phyloP scores from a whole-genome alignment of 805 yeast genomes.

The Teunomyces panamensis region DNA sequence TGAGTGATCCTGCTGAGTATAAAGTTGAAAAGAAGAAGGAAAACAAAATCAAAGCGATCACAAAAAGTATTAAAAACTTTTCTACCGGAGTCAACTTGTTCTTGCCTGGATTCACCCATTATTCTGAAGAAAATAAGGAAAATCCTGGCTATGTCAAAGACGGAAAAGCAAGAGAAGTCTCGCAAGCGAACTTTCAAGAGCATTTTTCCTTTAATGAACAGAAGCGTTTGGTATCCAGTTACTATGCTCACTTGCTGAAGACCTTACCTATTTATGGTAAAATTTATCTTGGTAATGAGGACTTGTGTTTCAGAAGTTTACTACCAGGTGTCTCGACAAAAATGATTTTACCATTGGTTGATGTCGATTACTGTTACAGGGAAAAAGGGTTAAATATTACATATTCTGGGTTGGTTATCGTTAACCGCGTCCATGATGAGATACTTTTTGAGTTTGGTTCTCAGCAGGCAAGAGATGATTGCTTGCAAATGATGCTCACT shows the following conservation, averaged over 20 bases:
- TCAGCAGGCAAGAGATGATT: slow-evolving; percentile 65
- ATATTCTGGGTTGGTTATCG: slow-evolving; percentile 67
- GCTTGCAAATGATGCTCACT: slow-evolving; percentile 51
- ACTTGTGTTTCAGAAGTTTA: slow-evolving; percentile 77
- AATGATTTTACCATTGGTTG: slow-evolving; percentile 77
- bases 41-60: slow-evolving; percentile 16
- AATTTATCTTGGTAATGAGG: slow-evolving; percentile 63
- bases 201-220: slow-evolving; percentile 62
- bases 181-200: slow-evolving; percentile 57
- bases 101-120: slow-evolving; percentile 64
- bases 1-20: slow-evolving; percentile 26
- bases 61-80: slow-evolving; percentile 28
- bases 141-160: slow-evolving; percentile 51
- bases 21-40: slow-evolving; percentile 9
- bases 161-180: slow-evolving; percentile 39
- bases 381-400: slow-evolving; percentile 68
- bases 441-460: slow-evolving; percentile 74
- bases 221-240: slow-evolving; percentile 60
- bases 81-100: slow-evolving; percentile 41
- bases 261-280: slow-evolving; percentile 83
- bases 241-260: slow-evolving; percentile 65
- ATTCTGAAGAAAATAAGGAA: slow-evolving; percentile 36
- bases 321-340: slow-evolving; percentile 74
- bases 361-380: slow-evolving; percentile 65
- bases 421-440: slow-evolving; percentile 73